phyloP scores from a whole-genome alignment of 2,329 filamentous ascomycete genomes.

The Phyllosticta ampelicida region DNA sequence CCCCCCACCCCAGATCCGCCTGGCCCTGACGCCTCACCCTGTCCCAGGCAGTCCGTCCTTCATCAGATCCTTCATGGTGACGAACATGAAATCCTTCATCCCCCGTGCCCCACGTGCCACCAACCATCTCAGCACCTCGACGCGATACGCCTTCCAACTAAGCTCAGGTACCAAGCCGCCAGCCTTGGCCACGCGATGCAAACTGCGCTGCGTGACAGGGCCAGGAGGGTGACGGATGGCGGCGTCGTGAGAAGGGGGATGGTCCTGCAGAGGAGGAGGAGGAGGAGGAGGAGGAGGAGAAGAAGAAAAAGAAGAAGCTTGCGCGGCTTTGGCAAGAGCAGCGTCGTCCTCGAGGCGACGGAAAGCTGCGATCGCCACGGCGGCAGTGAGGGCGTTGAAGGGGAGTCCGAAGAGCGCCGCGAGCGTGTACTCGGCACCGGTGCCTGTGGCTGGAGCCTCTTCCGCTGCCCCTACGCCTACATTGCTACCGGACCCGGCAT shows the following conservation, averaged over 20 bases:
- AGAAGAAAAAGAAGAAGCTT: no score
- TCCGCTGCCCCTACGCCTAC: conserved; percentile 20
- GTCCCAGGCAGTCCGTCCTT: not conserved
- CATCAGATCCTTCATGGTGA: conserved; percentile 51
- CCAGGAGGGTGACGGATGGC: not conserved
- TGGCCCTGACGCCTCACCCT: not conserved
- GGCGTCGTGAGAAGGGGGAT: no score
- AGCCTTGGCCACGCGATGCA: conserved; percentile 39
- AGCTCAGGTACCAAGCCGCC: conserved; percentile 33
- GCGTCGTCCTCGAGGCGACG: conserved; percentile 36
- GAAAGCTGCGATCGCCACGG: conserved; percentile 38
- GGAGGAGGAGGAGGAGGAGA: no score
- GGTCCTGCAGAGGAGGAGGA: conserved; percentile 36
- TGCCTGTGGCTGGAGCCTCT: conserved; percentile 29
- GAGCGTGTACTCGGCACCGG: conserved; percentile 26
- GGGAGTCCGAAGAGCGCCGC: conserved; percentile 37
- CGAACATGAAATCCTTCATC: conserved; percentile 62
- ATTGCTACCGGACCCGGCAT: conserved; percentile 26
- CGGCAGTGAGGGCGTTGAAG: conserved; percentile 35
- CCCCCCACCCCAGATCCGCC: not conserved
- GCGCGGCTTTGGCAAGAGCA: conserved; percentile 37
- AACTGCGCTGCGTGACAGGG: conserved; percentile 32
- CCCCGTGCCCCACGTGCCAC: conserved; percentile 54
- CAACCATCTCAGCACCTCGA: conserved; percentile 59
- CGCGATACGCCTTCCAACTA: conserved; percentile 61